Base-by-base conservation (phyloP, 495 filamentous ascomycete genomes). In the Aspergillus leporis region DNA sequence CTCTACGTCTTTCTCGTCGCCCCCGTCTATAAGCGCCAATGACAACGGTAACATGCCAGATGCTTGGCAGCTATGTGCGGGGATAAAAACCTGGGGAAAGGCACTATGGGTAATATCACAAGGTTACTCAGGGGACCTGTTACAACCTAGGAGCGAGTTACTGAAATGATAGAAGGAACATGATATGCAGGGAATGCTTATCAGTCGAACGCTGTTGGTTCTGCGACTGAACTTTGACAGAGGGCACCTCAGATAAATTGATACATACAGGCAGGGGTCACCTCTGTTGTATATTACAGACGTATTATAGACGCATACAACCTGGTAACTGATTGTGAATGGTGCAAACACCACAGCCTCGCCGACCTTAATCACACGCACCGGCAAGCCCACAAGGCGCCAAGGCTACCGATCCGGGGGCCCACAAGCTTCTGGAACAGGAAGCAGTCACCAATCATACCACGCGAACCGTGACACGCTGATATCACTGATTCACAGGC, bases 351-450 rank as follows among this genome's bases (percentile, higher is more conserved):
- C 54, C 64, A 66, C 64, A 51, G 7, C 55, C 34, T 19, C 16
- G n/a, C 4, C 21, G 5, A 5, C 2, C 34, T 48, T 61, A 64
- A n/a, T 2, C 6, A 32, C 64, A 70, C 64, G 63, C 63, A 69
- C 58, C 43, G 5, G 19, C 16, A 36, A 32, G n/a, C 60, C 65
- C 65, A 68, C 61, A 64, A 53, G 58, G 62, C 66, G 70, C 73
- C 73, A 74, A 75, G 71, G 54, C 67, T 60, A 67, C 61, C 48
- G 72, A 76, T 76, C 73, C 56, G 52, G 65, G 64, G 61, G 66
- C 72, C 74, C 74, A 74, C 72, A 76, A 64, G 57, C 72, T 76
- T 76, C 74, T 75, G 70, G 74, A 76, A 76, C 56, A 66, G 60
- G 59, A 32, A 22, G 28, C 31, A 32, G 52, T 58, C 5, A 23